Conservation (phyloP, 2,329 filamentous ascomycete species). For the Lasiodiplodia theobromae region DNA sequence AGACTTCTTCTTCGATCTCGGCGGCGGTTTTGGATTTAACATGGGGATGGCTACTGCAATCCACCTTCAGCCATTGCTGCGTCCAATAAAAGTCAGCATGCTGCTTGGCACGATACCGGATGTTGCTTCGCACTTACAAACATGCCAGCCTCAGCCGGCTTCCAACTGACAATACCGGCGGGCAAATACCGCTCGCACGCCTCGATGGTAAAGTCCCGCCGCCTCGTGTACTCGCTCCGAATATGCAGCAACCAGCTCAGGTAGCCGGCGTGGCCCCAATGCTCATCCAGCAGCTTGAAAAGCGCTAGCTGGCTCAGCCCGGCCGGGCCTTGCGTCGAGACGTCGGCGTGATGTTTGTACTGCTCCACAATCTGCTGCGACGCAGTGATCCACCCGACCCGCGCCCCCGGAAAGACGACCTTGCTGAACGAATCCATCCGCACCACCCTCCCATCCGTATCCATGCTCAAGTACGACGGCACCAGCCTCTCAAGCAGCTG, state of each 20-base stretch:
- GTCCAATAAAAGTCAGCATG: neutral
- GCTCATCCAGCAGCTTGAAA: constrained; percentile 89
- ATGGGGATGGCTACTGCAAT: constrained; percentile 71
- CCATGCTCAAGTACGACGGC: constrained; percentile 79
- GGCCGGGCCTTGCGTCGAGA: constrained; percentile 82
- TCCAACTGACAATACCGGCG: constrained; percentile 78
- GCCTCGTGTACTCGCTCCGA: constrained; percentile 78
- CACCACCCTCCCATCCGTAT: constrained; percentile 86
- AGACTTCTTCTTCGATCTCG: constrained; percentile 84
- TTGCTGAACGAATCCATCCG: constrained; percentile 95
- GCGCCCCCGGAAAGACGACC: constrained; percentile 81
- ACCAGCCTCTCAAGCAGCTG: constrained; percentile 77
- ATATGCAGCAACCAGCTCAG: constrained; percentile 87
- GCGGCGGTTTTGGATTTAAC: constrained; percentile 58
- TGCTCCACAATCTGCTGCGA: constrained; percentile 84
- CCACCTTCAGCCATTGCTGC: constrained; percentile 77
- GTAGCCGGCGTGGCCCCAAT: constrained; percentile 92
- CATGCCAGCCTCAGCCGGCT: constrained; percentile 85
- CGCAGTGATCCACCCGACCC: constrained; percentile 88
- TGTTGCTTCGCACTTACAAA: constrained; percentile 70
- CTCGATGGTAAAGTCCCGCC: constrained; percentile 76
- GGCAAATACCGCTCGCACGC: constrained; percentile 84
- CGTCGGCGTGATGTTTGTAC: constrained; percentile 82
- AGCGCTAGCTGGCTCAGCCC: constrained; percentile 85
- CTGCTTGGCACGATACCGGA: constrained; percentile 12